Evolutionary conservation across 179 eudicot species (phyloP), one percentile per base, ranked within the genome.

Genomic region (Monotropa hypopitys): DNA sequence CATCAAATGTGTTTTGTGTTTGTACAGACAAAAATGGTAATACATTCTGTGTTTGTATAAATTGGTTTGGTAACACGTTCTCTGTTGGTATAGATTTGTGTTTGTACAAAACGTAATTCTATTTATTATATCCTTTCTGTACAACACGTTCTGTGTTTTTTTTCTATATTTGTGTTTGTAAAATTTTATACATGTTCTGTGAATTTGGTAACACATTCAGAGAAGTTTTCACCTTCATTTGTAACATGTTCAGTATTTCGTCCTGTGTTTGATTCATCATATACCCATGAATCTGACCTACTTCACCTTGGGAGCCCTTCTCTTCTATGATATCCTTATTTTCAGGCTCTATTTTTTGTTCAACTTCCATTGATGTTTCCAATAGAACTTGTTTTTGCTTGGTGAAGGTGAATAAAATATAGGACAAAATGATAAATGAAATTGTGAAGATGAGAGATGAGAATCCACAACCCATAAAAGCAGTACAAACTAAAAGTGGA

Each of bases 391-490:
- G 42, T 38, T 75, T 81, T 59, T 76, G 75, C 74, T 79, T 87
- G 62, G 82, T 81, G 66, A 82, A 79, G 78, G 42, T 81, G 61
- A 85, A 62, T 43, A 83, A 20, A 45, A 83, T 26, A 40, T 85
- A 77, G 32, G 83, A 82, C 40, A 82, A 65, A 33, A 83, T 53
- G 73, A 83, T 61, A 75, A 89, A 70, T 11, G 83, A 80, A 45
- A 80, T 26, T 72, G 90, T 79, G 79, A 89, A 30, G 56, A 85
- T 40, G 75, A 83, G 11, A 49, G 81, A 68, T 51, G 62, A 76
- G 4, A 76, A 70, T 63, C 85, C 84, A 62, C 72, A 65, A 3
- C 77, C 82, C 51, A 72, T 43, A 67, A 85, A 84, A 47, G 70
- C 45, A 53, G 80, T 62, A 70, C 51, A 79, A 3, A 83, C 77